Evolutionary conservation across 495 filamentous ascomycete genomes (phyloP).

Genomic region (Jackrogersella minutella): DNA sequence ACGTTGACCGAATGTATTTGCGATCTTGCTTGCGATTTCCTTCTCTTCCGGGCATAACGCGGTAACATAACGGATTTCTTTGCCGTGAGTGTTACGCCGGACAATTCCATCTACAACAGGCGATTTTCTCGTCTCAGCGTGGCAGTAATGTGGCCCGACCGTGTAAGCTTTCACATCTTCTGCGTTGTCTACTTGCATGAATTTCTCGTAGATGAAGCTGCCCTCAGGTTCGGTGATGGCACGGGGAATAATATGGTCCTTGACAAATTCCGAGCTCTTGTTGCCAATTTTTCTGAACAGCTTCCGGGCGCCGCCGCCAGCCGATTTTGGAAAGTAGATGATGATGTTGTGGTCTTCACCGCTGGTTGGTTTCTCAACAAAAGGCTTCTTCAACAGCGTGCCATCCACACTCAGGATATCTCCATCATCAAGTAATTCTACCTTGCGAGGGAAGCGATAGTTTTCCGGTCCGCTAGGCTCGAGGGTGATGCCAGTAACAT

Average conservation of each 20-base stretch:
- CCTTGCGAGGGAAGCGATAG: conserved; percentile 67
- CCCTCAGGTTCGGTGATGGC: conserved; percentile 77
- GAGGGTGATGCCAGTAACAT: conserved; percentile 80
- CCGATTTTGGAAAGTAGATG: conserved; percentile 89
- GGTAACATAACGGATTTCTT: conserved; percentile 95
- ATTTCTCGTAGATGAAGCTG: conserved; percentile 96
- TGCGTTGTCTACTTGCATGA: conserved; percentile 92
- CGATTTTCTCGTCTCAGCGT: conserved; percentile 95
- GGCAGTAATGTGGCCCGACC: conserved; percentile 90
- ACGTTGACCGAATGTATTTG: conserved; percentile 89
- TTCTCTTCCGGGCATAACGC: conserved; percentile 81
- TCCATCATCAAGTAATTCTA: conserved; percentile 85
- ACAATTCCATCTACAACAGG: conserved; percentile 97
- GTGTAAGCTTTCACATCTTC: conserved; percentile 99
- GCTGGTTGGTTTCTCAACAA: conserved; percentile 98
- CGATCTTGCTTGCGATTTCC: conserved; percentile 86
- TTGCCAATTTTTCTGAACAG: conserved; percentile 98
- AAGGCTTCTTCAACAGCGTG: conserved; percentile 82
- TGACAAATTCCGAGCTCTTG: conserved; percentile 94
- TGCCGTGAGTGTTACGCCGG: conserved; percentile 93
- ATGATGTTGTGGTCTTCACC: conserved; percentile 99
- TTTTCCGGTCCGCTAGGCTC: conserved; percentile 76
- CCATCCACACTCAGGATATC: conserved; percentile 91
- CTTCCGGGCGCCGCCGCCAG: conserved; percentile 86
- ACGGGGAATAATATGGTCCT: conserved; percentile 74